Evolutionary conservation across 106 monocot species (phyloP).

Genomic region (Dioscorea zingiberensis): DNA sequence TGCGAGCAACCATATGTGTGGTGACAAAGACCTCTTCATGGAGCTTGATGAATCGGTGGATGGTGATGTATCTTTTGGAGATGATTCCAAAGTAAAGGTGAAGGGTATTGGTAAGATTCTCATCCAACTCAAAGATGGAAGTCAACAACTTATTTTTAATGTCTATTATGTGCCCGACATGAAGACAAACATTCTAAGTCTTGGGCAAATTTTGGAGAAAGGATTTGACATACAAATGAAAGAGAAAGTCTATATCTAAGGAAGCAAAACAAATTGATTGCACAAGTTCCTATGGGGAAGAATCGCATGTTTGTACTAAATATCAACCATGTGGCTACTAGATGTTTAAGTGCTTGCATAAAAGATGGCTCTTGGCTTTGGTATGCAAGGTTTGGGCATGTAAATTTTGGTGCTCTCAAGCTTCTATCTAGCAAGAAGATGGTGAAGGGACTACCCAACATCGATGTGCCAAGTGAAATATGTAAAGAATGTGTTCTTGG

Average conservation of each 20-base stretch:
- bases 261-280: conserved; percentile 3
- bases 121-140: conserved; percentile 8
- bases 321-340: no score
- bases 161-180: conserved; percentile 7
- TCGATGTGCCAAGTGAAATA: background rate
- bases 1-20: no score
- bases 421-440: conserved; percentile 6
- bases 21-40: no score
- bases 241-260: background rate
- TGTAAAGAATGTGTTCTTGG: conserved; percentile 2
- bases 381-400: background rate
- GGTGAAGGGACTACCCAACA: conserved; percentile 5
- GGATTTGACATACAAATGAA: conserved; percentile 1
- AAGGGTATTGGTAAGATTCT: conserved; percentile 4
- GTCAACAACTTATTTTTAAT: conserved; percentile 10
- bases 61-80: conserved; percentile 7
- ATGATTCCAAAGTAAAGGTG: background rate
- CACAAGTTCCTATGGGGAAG: background rate
- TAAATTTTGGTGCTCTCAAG: conserved; percentile 4
- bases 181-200: no score
- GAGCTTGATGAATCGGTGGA: background rate
- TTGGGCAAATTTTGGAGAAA: conserved; percentile 11
- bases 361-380: background rate
- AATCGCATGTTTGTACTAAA: conserved; percentile 6
- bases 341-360: background rate